A percentile compares a stretch with the other conserved stretches of the same genome.
Evolutionary conservation across 148 eudicot genomes (phyloP).

Genomic region (Heliamphora exappendiculata): DNA sequence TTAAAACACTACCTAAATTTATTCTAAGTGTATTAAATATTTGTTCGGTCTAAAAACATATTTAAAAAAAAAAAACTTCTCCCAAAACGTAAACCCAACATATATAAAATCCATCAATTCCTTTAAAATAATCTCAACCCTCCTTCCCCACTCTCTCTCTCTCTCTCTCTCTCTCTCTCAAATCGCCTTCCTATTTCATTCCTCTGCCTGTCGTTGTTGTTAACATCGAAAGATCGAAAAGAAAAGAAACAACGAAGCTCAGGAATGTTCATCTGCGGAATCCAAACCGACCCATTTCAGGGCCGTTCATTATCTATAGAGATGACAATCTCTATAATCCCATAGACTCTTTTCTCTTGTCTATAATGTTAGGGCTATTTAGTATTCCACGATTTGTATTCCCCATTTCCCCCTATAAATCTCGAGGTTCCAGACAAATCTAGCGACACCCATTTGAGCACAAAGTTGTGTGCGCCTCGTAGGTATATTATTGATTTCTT

Average conservation of each 20-base stretch:
- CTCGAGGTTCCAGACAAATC: conserved; percentile 15
- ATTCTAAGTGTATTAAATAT: too few relatives aligned
- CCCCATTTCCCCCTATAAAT: conserved; percentile 1
- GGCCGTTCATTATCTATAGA: background rate
- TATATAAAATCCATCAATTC: conserved; percentile 10
- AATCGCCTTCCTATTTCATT: conserved; percentile 16
- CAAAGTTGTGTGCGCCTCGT: background rate
- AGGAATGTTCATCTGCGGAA: conserved; percentile 6
- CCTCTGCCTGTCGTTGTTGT: conserved; percentile 15
- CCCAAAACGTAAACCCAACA: too few relatives aligned
- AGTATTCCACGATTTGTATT: background rate
- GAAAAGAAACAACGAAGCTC: background rate
- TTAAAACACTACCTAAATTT: too few relatives aligned
- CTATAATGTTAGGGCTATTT: background rate
- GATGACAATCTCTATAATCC: background rate
- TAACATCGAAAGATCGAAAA: conserved; percentile 6
- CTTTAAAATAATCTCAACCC: background rate
- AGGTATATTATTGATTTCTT: conserved; percentile 8
- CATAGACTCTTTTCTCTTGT: background rate
- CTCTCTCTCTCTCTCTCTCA: background rate
- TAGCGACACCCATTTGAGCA: conserved; percentile 12
- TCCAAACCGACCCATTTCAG: conserved; percentile 17
- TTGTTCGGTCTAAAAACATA: too few relatives aligned
- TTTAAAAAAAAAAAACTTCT: too few relatives aligned
- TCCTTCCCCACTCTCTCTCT: background rate